Evolutionary conservation across 108 stramenopile genomes (phyloP).

Genomic region (Cyclotella baltica): DNA sequence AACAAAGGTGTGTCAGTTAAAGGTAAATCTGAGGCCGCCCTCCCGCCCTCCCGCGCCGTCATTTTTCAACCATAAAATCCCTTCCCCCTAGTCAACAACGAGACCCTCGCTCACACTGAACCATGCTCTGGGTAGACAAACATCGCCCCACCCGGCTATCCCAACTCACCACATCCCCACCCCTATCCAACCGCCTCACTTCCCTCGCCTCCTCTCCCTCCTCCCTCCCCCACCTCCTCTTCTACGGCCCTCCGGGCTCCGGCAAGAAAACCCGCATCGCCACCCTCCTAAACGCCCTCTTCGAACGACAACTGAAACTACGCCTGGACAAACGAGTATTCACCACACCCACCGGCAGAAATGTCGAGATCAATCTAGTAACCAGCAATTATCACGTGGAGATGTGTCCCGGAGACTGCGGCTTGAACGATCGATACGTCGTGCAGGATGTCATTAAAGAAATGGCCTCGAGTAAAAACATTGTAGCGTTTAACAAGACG

Average conservation of each 20-base stretch:
- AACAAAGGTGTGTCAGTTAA: too few species aligned
- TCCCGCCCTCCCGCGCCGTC: too few species aligned
- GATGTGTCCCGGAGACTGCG: constrained; percentile 96
- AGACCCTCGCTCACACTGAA: not conserved
- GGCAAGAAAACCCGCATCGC: constrained; percentile 97
- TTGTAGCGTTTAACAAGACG: constrained; percentile 39
- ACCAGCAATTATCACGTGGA: constrained; percentile 96
- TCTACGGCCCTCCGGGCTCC: constrained; percentile 97
- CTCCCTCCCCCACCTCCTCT: constrained; percentile 90
- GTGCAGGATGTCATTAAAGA: constrained; percentile 99
- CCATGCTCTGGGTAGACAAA: constrained; percentile 99
- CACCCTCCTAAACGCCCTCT: constrained; percentile 91
- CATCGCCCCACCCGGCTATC: constrained; percentile 91
- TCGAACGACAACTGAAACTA: constrained; percentile 87
- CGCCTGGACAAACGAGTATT: constrained; percentile 82
- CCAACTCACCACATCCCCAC: constrained; percentile 89
- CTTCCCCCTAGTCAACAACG: not conserved
- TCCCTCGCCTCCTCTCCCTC: constrained; percentile 79
- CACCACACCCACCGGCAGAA: constrained; percentile 86
- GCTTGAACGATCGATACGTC: constrained; percentile 95
- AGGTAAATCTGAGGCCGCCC: too few species aligned
- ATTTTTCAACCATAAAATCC: not conserved
- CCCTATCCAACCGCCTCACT: constrained; percentile 73
- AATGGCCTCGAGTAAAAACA: constrained; percentile 88
- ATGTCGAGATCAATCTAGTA: constrained; percentile 95